Base-by-base conservation (phyloP, 225 moss, liverwort and hornwort species). In the Lunularia cruciata region DNA sequence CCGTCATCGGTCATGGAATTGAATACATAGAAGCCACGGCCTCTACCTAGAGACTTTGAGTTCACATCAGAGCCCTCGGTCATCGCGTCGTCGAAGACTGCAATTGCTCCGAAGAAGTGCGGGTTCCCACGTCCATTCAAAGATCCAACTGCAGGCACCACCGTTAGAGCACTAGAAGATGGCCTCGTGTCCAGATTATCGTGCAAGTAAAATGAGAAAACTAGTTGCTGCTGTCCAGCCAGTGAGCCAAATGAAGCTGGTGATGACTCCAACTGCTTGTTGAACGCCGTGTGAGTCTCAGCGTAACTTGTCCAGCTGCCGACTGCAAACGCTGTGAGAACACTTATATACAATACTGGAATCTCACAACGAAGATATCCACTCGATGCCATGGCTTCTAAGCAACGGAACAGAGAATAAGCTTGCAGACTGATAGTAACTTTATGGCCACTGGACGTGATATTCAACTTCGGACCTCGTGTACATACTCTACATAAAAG, bases 1-100 rank as follows among this genome's bases (percentile, higher is more conserved):
- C 51, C 52, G 37, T 39, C 25, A 19, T 26, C 8, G 28, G 38
- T 54, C 72, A 78, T 39, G 47, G 78, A 62, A 60, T 76, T 71
- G 76, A 83, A 79, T 18, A 83, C 76, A 66, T 78, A 79, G 66
- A 79, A 73, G 22, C 83, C 83, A 19, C 78, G 68, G 0, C 78
- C 83, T 31, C 79, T 40, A 16, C 76, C 83, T 3, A 83, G 20
- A 27, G 10, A 19, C 53, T 61, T 61, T 7, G 79, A 83, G 10
- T n/a, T 13, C 1, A 63, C 52, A 28, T 83, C 78, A 3, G 72
- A 27, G 1, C 45, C 54, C 36, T 47, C 16, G 3, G 83, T 83
- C 60, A 79, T 19, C 6, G 73, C 46, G 46, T 73, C 83, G 46
- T 83, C 83, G 46, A 83, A 72, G 2, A 83, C 76, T 8, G 74